Base-by-base conservation (phyloP, 495 filamentous ascomycete genomes). In the Jackrogersella multiformis region DNA sequence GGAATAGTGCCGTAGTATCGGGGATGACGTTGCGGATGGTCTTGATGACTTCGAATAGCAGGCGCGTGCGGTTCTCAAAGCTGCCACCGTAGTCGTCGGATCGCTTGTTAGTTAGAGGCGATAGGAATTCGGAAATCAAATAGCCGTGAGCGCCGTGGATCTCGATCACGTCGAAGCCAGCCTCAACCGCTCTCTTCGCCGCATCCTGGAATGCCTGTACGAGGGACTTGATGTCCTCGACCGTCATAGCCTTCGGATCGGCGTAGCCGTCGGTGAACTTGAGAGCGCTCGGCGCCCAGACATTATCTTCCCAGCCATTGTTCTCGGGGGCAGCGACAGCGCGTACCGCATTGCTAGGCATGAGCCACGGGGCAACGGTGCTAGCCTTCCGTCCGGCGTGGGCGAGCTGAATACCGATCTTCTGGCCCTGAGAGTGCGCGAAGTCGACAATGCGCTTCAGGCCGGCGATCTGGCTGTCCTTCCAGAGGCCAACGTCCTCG, bases 321-420 rank as follows among this genome's bases (percentile, higher is more conserved):
- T 82, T 77, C 52, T 81, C 77, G 7, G 80, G 77, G 0, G 84
- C 79, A 9, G 81, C 81, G 8, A 86, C 71, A 26, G 78, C 77
- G 46, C 64, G 34, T 49, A 46, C 15, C 42, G 45, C 39, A 6
- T 58, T 26, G 41, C 32, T 32, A 49, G 46, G 49, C 30, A 72
- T 76, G 13, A 89, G 45, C 88, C 88, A 92, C 0, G 89, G 89
- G 0, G 87, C 80, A 1, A 87, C 71, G 0, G 82, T 86, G 66
- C 85, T 88, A 1, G 85, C 89, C 75, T 94, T 94, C 41, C 91
- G 83, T 12, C 91, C 91, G 18, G 90, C 89, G 70, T 94, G 91
- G 2, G 79, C 87, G 9, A 94, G 82, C 76, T 94, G 91, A 64
- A 94, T 87, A 12, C 84, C 89, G 34, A 89, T 76, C 71, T 91